Percentiles rank a stretch among this genome's conserved stretches.
Evolutionary conservation across 2,329 filamentous ascomycete species (phyloP).

Genomic region (Stenocarpella maydis): DNA sequence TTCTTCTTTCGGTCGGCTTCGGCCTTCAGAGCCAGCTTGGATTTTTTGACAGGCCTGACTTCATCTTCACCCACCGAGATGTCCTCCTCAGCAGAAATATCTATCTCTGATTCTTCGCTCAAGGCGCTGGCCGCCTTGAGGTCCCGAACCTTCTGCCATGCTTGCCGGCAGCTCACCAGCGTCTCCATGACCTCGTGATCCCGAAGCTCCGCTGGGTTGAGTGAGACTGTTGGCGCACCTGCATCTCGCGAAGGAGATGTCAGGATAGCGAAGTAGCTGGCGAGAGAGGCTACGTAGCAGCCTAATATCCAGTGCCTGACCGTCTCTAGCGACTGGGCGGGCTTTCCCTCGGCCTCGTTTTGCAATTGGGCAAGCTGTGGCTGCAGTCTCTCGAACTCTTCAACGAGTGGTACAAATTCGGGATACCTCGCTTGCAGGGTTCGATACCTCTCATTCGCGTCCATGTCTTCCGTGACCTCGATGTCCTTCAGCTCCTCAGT

Average conservation of each 20-base stretch:
- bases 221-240: conserved; percentile 61
- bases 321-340: conserved; percentile 63
- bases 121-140: conserved; percentile 59
- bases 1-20: conserved; percentile 43
- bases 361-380: conserved; percentile 68
- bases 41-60: conserved; percentile 44
- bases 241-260: conserved; percentile 76
- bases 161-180: conserved; percentile 78
- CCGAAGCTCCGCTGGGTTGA: conserved; percentile 81
- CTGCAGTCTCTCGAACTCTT: conserved; percentile 80
- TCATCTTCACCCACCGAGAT: conserved; percentile 42
- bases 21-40: conserved; percentile 41
- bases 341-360: conserved; percentile 62
- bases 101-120: conserved; percentile 37
- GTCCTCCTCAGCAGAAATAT: conserved; percentile 43
- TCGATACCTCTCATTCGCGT: conserved; percentile 74
- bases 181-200: conserved; percentile 93
- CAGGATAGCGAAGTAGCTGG: conserved; percentile 95
- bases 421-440: conserved; percentile 85
- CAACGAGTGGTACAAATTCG: conserved; percentile 86
- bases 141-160: conserved; percentile 80
- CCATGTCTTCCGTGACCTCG: conserved; percentile 83
- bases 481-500: conserved; percentile 87
- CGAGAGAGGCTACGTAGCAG: conserved; percentile 85
- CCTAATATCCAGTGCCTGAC: conserved; percentile 83